Evolutionary conservation across 768 basidiomycete genomes (phyloP).

Genomic region (Sporobolomyces roseus): DNA sequence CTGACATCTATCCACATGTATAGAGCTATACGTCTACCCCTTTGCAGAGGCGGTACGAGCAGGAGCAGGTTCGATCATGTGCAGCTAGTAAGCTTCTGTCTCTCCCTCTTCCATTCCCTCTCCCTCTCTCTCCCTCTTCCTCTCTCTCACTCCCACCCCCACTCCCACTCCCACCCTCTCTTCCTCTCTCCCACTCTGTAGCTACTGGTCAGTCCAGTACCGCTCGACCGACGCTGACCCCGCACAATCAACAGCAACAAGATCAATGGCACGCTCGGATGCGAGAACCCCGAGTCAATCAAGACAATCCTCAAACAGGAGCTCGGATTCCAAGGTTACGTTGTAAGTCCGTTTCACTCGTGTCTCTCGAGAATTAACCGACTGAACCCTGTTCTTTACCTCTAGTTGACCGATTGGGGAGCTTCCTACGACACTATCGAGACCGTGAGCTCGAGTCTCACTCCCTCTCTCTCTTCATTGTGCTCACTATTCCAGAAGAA

Average conservation of each 20-base stretch:
- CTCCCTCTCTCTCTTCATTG: too few relatives aligned
- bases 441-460: too few relatives aligned
- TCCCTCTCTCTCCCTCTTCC: too few relatives aligned
- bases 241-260: conserved; percentile 41
- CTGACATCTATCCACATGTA: too few relatives aligned
- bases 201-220: too few relatives aligned
- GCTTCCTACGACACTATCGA: neutral
- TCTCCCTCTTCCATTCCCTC: too few relatives aligned
- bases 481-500: too few relatives aligned
- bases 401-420: conserved; percentile 17
- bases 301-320: conserved; percentile 71
- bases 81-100: conserved; percentile 26
- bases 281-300: conserved; percentile 66
- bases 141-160: too few relatives aligned
- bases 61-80: conserved; percentile 37
- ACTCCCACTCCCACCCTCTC: too few relatives aligned
- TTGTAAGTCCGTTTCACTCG: neutral
- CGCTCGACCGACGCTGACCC: too few relatives aligned
- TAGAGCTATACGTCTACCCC: conserved; percentile 43
- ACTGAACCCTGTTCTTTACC: neutral
- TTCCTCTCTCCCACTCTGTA: too few relatives aligned
- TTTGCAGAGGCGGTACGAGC: conserved; percentile 16
- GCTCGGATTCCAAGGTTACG: conserved; percentile 49
- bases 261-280: conserved; percentile 52
- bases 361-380: neutral